These are phyloP conservation scores for Eucalyptus regnans DNA, from an alignment of 345 rosid species.

Conservation along the genomic window DNA sequence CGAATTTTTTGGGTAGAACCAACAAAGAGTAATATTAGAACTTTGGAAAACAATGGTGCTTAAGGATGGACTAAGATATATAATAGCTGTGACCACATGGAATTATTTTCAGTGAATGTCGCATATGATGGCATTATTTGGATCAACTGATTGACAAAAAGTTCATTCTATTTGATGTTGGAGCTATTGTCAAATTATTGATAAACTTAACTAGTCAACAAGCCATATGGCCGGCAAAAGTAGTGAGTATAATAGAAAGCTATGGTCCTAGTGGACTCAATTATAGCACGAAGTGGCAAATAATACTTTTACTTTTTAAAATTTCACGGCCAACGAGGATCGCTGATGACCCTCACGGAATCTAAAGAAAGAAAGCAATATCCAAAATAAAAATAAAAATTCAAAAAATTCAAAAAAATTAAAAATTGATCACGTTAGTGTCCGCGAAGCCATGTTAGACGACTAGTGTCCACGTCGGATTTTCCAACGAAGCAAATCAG, in stretches of 20 bases:
- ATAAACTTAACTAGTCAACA: not conserved
- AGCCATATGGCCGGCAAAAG: not conserved
- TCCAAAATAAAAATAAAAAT: no score
- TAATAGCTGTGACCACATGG: not conserved
- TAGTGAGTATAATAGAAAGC: not conserved
- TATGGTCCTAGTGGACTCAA: not conserved
- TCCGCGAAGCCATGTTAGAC: accelerated
- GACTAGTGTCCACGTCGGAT: no score
- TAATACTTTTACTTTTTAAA: not conserved
- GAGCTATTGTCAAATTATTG: not conserved
- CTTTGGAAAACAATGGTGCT: not conserved
- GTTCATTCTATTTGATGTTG: not conserved
- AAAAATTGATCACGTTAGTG: no score
- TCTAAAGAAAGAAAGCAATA: no score
- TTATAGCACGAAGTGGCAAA: not conserved
- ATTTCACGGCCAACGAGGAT: not conserved
- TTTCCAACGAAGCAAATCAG: no score
- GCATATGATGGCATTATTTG: no score
- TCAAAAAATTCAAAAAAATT: no score
- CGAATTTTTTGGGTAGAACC: not conserved
- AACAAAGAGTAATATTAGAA: no score
- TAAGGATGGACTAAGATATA: not conserved
- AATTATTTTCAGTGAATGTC: no score
- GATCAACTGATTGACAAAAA: no score
- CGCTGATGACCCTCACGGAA: not conserved